Percentiles rank a stretch among this genome's conserved stretches.
These are phyloP conservation scores for Vanilla planifolia DNA, from an alignment of 106 monocot species.

Conservation along the genomic window DNA sequence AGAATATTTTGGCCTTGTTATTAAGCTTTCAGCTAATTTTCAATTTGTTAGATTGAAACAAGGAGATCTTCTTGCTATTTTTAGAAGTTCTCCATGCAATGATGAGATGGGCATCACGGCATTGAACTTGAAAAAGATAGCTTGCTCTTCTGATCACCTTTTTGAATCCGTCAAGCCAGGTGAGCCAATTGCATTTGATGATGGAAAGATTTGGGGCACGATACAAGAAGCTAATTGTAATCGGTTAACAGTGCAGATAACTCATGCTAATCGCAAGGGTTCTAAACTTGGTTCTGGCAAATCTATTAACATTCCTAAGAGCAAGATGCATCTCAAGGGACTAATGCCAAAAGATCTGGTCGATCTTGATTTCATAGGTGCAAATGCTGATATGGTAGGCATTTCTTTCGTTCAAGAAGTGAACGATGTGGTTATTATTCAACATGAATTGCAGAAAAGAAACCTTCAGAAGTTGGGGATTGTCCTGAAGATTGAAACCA, in stretches of 20 bases:
- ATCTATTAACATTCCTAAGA: slow-evolving; percentile 42
- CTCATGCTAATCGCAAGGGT: slow-evolving; percentile 33
- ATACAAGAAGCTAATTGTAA: slow-evolving; percentile 16
- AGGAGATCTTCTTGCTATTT: slow-evolving; percentile 38
- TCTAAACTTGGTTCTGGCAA: slow-evolving; percentile 38
- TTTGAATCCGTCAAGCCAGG: slow-evolving; percentile 36
- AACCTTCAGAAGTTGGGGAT: slow-evolving; percentile 24
- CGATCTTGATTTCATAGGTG: slow-evolving; percentile 37
- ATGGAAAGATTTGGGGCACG: slow-evolving; percentile 36
- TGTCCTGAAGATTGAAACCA: slow-evolving; percentile 45
- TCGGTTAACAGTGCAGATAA: slow-evolving; percentile 24
- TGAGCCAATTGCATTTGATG: slow-evolving; percentile 46
- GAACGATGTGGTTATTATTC: slow-evolving; percentile 19
- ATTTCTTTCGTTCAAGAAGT: slow-evolving; percentile 34
- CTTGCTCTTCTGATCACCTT: slow-evolving; percentile 29
- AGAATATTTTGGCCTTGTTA: slow-evolving; percentile 11
- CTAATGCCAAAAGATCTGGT: slow-evolving; percentile 33
- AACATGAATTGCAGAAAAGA: slow-evolving; percentile 26
- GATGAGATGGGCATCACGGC: not conserved
- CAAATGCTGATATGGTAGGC: slow-evolving; percentile 43
- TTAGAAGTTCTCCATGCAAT: not conserved
- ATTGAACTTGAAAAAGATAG: slow-evolving; percentile 13
- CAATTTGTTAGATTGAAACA: slow-evolving; percentile 26
- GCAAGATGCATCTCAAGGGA: slow-evolving; percentile 31
- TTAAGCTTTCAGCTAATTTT: slow-evolving; percentile 21